A percentile compares a stretch with the other conserved stretches of the same genome.
phyloP scores from a whole-genome alignment of 805 yeast species.

The Monosporozyma solicola region DNA sequence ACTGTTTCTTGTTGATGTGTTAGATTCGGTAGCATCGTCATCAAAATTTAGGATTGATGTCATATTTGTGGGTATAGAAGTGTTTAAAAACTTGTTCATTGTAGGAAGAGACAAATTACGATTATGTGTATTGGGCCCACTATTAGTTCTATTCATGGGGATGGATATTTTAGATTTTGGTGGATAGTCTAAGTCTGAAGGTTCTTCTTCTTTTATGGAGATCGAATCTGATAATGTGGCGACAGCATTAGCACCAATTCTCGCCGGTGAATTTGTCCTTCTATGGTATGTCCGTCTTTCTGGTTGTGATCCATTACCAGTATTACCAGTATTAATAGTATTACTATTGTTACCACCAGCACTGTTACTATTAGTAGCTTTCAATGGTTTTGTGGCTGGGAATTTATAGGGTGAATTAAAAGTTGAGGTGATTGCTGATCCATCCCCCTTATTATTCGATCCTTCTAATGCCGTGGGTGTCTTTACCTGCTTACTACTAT shows the following conservation, averaged over 20 bases:
- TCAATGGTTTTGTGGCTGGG: conserved; percentile 1
- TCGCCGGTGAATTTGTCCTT: conserved; percentile 57
- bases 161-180: neutral
- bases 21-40: conserved; percentile 2
- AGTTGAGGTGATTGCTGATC: neutral
- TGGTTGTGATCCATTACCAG: neutral
- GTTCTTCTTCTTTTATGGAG: conserved; percentile 22
- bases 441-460: neutral
- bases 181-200: neutral
- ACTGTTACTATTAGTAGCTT: conserved; percentile 8
- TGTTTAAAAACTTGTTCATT: conserved; percentile 6
- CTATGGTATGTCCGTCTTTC: conserved; percentile 9
- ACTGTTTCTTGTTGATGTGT: neutral
- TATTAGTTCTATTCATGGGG: neutral
- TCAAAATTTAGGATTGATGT: conserved; percentile 18
- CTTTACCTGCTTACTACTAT: neutral
- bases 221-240: conserved; percentile 35
- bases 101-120: conserved; percentile 20
- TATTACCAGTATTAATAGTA: conserved; percentile 5
- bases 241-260: conserved; percentile 64
- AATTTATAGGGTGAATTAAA: conserved; percentile 1
- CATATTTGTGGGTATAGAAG: conserved; percentile 10
- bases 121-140: conserved; percentile 5
- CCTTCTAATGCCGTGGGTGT: neutral
- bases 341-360: conserved; percentile 9